A percentile compares a stretch with the other conserved stretches of the same genome.
phyloP scores from a whole-genome alignment of 176 grass and related monocot genomes.

The Hsuehochloa calcarea region DNA sequence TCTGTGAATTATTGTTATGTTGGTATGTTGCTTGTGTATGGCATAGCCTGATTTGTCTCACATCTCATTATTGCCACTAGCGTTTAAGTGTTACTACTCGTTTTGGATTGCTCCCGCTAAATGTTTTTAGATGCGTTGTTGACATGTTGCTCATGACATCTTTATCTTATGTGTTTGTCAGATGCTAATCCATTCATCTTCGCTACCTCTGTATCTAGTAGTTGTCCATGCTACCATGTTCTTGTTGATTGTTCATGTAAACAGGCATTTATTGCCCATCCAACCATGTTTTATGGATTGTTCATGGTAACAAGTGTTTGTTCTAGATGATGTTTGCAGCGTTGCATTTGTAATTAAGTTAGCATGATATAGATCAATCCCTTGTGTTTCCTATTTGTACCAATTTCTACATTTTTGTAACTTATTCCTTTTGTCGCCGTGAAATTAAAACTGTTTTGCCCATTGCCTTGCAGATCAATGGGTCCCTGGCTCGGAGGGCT shows the following conservation, averaged over 20 bases:
- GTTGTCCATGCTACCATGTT: background rate
- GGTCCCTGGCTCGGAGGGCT: conserved; percentile 35
- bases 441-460: background rate
- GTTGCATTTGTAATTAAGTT: background rate
- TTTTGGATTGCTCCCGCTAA: background rate
- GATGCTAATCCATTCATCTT: too few species aligned
- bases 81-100: background rate
- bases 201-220: background rate
- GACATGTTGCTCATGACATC: background rate
- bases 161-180: background rate
- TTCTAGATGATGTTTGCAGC: too few species aligned
- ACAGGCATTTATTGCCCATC: background rate
- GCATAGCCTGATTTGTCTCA: accelerated
- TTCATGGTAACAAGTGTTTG: background rate
- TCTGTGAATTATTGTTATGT: background rate
- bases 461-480: background rate
- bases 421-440: too few species aligned
- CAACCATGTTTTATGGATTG: background rate
- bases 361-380: background rate
- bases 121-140: background rate
- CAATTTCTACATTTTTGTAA: background rate
- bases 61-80: background rate
- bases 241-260: background rate
- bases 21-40: background rate
- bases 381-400: background rate